phyloP scores from a whole-genome alignment of 495 filamentous ascomycete genomes.

The Talaromyces wortmannii region DNA sequence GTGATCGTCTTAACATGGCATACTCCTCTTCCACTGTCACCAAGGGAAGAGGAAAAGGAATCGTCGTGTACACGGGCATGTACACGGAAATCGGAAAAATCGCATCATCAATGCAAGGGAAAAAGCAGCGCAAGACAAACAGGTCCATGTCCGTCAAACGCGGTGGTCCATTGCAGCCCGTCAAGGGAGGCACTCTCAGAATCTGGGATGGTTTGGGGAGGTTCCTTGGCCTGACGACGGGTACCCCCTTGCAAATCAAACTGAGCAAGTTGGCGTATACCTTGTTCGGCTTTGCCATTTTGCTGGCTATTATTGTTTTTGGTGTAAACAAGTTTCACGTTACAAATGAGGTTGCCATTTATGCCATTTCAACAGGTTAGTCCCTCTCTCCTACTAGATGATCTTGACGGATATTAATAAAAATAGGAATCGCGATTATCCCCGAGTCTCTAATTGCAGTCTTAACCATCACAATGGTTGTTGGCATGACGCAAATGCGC shows the following conservation, averaged over 20 bases:
- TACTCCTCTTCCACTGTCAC: conserved; percentile 69
- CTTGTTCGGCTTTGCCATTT: conserved; percentile 66
- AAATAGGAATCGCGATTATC: conserved; percentile 58
- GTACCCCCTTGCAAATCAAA: conserved; percentile 78
- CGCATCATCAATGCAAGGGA: conserved; percentile 56
- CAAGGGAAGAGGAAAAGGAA: conserved; percentile 59
- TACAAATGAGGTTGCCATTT: conserved; percentile 68
- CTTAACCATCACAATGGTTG: conserved; percentile 69
- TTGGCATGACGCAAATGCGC: conserved; percentile 68
- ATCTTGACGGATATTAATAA: conserved; percentile 64
- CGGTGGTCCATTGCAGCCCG: conserved; percentile 49
- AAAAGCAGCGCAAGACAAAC: conserved; percentile 47
- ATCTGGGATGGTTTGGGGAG: conserved; percentile 57
- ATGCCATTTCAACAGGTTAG: conserved; percentile 63
- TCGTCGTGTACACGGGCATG: conserved; percentile 74
- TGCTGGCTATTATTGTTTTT: conserved; percentile 76
- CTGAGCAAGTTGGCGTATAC: conserved; percentile 68
- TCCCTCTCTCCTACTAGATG: conserved; percentile 56
- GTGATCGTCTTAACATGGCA: conserved; percentile 65
- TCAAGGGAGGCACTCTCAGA: conserved; percentile 50
- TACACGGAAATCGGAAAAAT: conserved; percentile 81
- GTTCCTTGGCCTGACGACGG: conserved; percentile 69
- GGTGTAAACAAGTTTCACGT: conserved; percentile 66
- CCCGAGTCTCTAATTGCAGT: conserved; percentile 71
- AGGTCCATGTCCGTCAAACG: conserved; percentile 59